A percentile compares a stretch with the other conserved stretches of the same genome.
phyloP scores from a whole-genome alignment of 2,329 filamentous ascomycete genomes.

The Pseudophaeomoniella oleicola region DNA sequence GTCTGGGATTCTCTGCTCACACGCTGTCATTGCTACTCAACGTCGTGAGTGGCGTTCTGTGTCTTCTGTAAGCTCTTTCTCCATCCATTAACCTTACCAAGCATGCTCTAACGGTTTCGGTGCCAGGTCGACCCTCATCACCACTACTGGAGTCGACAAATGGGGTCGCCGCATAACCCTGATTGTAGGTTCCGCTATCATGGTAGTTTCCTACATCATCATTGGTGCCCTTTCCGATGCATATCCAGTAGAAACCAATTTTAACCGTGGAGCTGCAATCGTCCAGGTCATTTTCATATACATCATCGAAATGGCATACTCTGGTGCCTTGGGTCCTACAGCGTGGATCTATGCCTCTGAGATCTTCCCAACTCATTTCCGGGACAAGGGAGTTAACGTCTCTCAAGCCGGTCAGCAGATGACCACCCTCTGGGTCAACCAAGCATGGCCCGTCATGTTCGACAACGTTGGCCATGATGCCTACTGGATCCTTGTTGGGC shows the following conservation, averaged over 20 bases:
- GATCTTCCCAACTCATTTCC: too few species aligned
- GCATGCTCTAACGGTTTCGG: too few species aligned
- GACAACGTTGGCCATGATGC: slow-evolving; percentile 20
- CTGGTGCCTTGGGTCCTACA: slow-evolving; percentile 3
- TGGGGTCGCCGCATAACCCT: slow-evolving; percentile 4
- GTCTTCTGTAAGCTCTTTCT: too few species aligned
- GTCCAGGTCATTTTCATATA: slow-evolving; percentile 4
- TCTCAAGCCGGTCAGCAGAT: slow-evolving; percentile 22
- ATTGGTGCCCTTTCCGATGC: slow-evolving; percentile 3
- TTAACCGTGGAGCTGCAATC: slow-evolving; percentile 4
- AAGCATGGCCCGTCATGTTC: slow-evolving; percentile 26
- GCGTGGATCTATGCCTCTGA: too few species aligned
- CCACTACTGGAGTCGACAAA: slow-evolving; percentile 3
- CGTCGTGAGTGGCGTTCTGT: slow-evolving; percentile 3
- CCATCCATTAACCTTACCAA: too few species aligned
- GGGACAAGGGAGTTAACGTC: too few species aligned
- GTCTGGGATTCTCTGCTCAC: slow-evolving; percentile 15
- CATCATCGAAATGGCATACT: slow-evolving; percentile 4
- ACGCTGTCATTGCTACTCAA: slow-evolving; percentile 3
- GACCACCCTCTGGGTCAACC: slow-evolving; percentile 23
- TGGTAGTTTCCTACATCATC: slow-evolving; percentile 5
- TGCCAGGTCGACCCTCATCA: slow-evolving; percentile 1
- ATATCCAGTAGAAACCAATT: slow-evolving; percentile 3
- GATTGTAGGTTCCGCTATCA: slow-evolving; percentile 2
- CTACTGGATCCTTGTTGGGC: slow-evolving; percentile 25